Base-by-base conservation (phyloP, 441 rosid genomes). In the Erodium trifolium region DNA sequence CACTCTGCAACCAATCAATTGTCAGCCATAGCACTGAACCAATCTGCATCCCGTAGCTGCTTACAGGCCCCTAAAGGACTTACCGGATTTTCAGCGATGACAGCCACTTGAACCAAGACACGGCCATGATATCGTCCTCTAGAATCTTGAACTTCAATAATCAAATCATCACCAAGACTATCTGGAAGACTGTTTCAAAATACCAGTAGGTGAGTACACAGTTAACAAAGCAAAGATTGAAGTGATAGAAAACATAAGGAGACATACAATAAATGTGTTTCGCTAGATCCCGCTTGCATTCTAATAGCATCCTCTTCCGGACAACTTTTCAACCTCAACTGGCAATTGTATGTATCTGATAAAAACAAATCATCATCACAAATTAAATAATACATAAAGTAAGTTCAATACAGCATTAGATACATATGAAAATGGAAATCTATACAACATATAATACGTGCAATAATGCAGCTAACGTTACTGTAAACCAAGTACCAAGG, bases 251-350 rank as follows among this genome's bases (percentile, higher is more conserved):
- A 11, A 18, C 65, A 59, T 2, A 37, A 37, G 35, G 63, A 70
- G 65, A 80, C 97, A 70, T 90, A 94, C 99, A 94, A 94, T 70
- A 94, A 79, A 77, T 88, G 96, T 72, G 85, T 81, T 88, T 94
- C 99, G 75, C 96, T 89, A 70, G 99, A 90, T 77, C 99, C 99
- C 41, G 96, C 91, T 74, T 90, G 97, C 97, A 94, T 81, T 76
- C 76, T 78, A 74, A 87, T 67, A 71, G 85, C 81, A 69, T 88
- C 97, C 69, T 90, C 96, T 79, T 88, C 97, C 35, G 83, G 69
- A 70, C 88, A 82, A 82, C 92, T 91, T 78, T 94, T 94, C 84
- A 94, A 74, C 78, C 91, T 81, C 72, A 91, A 73, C 73, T 76
- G 79, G 74, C 97, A 94, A 55, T 87, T 80, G 74, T 85, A 91